These are phyloP conservation scores for Oxalis stricta DNA, from an alignment of 441 rosid genomes.

Conservation along the genomic window DNA sequence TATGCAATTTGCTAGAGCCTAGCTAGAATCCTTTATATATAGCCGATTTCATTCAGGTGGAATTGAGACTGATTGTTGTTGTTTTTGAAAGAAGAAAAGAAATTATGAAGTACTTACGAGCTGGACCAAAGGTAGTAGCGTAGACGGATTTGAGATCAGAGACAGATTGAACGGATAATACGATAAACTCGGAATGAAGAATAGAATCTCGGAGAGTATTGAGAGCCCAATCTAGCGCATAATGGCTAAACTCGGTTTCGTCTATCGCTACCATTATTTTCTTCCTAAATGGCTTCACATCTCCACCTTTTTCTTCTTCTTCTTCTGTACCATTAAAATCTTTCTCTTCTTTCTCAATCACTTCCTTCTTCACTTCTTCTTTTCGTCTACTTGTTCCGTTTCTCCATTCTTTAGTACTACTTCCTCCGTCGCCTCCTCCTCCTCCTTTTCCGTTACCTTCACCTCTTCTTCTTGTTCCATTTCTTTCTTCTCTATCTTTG, in stretches of 20 bases:
- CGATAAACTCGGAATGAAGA: constrained; percentile 22
- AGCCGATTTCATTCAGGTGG: too few species aligned
- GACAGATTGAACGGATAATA: constrained; percentile 42
- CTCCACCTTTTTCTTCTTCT: too few species aligned
- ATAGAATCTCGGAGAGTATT: constrained; percentile 26
- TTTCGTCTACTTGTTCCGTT: constrained; percentile 1
- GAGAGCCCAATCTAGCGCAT: constrained; percentile 47
- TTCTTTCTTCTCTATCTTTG: not conserved
- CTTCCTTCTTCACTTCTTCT: too few species aligned
- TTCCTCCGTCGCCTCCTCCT: constrained; percentile 6
- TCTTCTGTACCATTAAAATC: too few species aligned
- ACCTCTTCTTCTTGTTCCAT: constrained; percentile 6
- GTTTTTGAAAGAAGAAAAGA: not conserved
- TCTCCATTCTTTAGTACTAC: not conserved
- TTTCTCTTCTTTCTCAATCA: too few species aligned
- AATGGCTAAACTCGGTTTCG: constrained; percentile 46
- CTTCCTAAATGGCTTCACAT: too few species aligned
- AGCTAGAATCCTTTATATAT: too few species aligned
- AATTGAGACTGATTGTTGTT: too few species aligned
- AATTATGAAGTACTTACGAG: constrained; percentile 27
- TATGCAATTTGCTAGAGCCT: too few species aligned
- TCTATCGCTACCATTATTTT: constrained; percentile 64
- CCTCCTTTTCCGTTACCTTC: constrained; percentile 18
- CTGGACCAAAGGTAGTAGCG: constrained; percentile 35
- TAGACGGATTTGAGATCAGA: constrained; percentile 22